Evolutionary conservation across 2,329 filamentous ascomycete genomes (phyloP), one percentile per base, ranked within the genome.

Genomic region (Mycocentrospora acerina): DNA sequence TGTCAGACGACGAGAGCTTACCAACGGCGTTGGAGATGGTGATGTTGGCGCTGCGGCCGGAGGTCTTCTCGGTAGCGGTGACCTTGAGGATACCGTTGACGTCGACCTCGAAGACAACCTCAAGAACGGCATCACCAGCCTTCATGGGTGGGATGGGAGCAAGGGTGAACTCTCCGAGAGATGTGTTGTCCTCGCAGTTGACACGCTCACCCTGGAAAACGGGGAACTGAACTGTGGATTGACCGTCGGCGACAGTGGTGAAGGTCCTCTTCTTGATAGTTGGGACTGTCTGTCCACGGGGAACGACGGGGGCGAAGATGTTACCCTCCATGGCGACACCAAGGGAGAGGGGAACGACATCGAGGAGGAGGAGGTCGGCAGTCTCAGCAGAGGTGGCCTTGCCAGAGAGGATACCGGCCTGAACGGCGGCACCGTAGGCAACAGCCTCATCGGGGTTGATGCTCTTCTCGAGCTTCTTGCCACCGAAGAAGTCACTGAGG

Each of bases 81-180:
- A 97, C 93, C 85, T 98, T 98, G 57, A 98, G 85, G 71, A 96
- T 95, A 85, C 93, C 93, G 80, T 98, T 98, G 81, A 96, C 93
- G 61, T 98, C 93, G 68, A 98, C 93, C 79, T 98, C 93, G 76
- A 98, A 97, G 71, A 97, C 90, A 60, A 91, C 88, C 77, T 98
- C 93, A 30, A 98, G 86, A 55, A 95, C 90, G 59, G 93, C 88
- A 70, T 98, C 93, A 71, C 93, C 91, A 66, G 93, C 91, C 66
- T 85, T 85, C 89, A 96, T 85, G 6, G 79, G 79, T 74, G 78
- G 90, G 73, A 79, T 91, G 30, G 91, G 93, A 59, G 90, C 86
- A 49, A 98, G 79, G 44, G 91, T 96, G 75, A 97, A 98, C 76
- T 97, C 93, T 71, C 93, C 93, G 41, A 97, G 82, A 17, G 88